Percentiles rank a stretch among this genome's conserved stretches.
Conservation (phyloP, 805 yeast species). For the Lipomyces yamadae region DNA sequence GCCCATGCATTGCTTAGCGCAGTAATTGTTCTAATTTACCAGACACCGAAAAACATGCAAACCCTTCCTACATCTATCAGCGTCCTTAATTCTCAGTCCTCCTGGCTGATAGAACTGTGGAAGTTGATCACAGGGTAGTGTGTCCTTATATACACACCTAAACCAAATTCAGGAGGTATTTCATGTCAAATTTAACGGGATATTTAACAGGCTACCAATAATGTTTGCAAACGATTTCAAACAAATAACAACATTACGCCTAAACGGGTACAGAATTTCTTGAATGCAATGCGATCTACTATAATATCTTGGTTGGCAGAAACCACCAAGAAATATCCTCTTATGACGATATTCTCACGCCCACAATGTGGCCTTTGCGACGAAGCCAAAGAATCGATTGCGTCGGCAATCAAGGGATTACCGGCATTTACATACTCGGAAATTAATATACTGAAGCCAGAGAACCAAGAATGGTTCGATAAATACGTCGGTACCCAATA, state of each 20-base stretch:
- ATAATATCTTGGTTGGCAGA: neutral
- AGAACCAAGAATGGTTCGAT: slow-evolving; percentile 46
- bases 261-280: neutral
- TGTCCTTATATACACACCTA: too few relatives aligned
- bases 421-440: slow-evolving; percentile 24
- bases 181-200: too few relatives aligned
- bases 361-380: slow-evolving; percentile 48
- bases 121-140: too few relatives aligned
- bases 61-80: neutral
- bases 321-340: neutral
- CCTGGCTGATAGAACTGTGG: too few relatives aligned
- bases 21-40: neutral
- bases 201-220: too few relatives aligned
- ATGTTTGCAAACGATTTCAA: neutral
- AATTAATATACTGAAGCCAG: slow-evolving; percentile 46
- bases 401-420: slow-evolving; percentile 35
- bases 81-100: neutral
- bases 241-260: neutral
- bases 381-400: slow-evolving; percentile 41
- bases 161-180: too few relatives aligned
- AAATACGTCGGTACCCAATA: slow-evolving; percentile 39
- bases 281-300: neutral
- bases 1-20: neutral
- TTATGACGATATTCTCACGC: slow-evolving; percentile 44
- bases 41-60: neutral